These are phyloP conservation scores for Cladosporium sp. DNA, from an alignment of 2,329 filamentous ascomycete species.

Conservation along the genomic window DNA sequence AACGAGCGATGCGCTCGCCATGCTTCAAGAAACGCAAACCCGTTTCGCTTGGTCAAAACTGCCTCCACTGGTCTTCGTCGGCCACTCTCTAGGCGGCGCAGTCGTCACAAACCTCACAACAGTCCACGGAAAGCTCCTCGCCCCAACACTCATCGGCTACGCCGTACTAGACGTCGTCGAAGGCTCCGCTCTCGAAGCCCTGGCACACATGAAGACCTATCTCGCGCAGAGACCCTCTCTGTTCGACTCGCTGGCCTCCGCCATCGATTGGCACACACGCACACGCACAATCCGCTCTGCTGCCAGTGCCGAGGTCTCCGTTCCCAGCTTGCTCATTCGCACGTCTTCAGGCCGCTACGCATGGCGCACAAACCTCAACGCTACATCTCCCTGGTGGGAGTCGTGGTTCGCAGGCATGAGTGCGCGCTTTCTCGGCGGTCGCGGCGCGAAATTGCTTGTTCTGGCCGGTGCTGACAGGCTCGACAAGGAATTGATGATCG, in stretches of 20 bases:
- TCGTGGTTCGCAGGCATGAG: slow-evolving; percentile 88
- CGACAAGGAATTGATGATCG: slow-evolving; percentile 89
- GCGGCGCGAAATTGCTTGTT: slow-evolving; percentile 77
- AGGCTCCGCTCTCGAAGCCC: slow-evolving; percentile 86
- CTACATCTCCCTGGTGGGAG: slow-evolving; percentile 89
- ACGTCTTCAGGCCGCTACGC: slow-evolving; percentile 52
- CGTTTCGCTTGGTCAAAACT: slow-evolving; percentile 69
- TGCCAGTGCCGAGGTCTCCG: slow-evolving; percentile 78
- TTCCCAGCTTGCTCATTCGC: slow-evolving; percentile 69
- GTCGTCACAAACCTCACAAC: slow-evolving; percentile 80
- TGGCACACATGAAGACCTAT: slow-evolving; percentile 92
- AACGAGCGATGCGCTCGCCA: slow-evolving; percentile 65
- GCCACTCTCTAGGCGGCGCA: slow-evolving; percentile 88
- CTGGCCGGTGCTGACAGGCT: slow-evolving; percentile 85
- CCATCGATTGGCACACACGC: slow-evolving; percentile 90
- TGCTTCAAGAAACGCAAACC: slow-evolving; percentile 61
- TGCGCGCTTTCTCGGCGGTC: slow-evolving; percentile 76
- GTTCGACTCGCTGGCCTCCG: slow-evolving; percentile 73
- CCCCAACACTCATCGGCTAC: slow-evolving; percentile 70
- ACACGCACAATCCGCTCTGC: slow-evolving; percentile 81
- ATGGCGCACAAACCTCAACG: slow-evolving; percentile 80
- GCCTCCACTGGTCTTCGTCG: slow-evolving; percentile 76
- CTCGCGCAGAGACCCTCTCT: slow-evolving; percentile 73
- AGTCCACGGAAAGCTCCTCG: slow-evolving; percentile 51
- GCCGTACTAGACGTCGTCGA: slow-evolving; percentile 94